Conservation (phyloP, 2,329 filamentous ascomycete genomes). For the Aspergillus sojae region DNA sequence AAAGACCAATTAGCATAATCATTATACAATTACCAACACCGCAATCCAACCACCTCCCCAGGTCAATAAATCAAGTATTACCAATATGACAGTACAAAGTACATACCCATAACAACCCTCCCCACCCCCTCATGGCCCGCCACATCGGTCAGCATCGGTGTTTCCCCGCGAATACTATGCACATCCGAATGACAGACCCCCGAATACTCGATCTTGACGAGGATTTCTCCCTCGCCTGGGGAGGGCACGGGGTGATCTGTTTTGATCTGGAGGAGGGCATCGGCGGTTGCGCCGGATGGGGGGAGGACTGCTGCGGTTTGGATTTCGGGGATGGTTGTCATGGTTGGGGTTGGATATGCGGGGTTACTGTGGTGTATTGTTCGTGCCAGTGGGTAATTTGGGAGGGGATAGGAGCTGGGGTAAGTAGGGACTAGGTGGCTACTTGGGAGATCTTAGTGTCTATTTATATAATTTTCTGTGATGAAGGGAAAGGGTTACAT, state of each 20-base stretch:
- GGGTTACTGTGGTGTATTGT: background rate
- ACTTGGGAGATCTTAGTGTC: background rate
- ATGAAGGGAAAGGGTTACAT: background rate
- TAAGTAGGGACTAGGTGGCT: background rate
- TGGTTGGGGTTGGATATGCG: background rate
- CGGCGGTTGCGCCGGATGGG: constrained; percentile 22
- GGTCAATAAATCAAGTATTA: no score
- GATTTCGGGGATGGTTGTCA: constrained; percentile 25
- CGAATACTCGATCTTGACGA: constrained; percentile 51
- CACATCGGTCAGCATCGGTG: constrained; percentile 48
- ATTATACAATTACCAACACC: background rate
- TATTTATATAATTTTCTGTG: background rate
- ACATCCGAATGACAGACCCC: constrained; percentile 54
- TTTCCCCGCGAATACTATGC: constrained; percentile 47
- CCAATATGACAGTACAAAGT: constrained; percentile 10
- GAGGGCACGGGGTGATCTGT: constrained; percentile 36
- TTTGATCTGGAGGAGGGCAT: constrained; percentile 28
- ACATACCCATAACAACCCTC: constrained; percentile 39
- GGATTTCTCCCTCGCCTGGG: constrained; percentile 44
- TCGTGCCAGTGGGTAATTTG: background rate
- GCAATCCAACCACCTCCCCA: no score
- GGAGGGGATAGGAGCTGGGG: background rate
- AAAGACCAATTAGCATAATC: background rate
- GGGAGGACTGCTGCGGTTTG: constrained; percentile 37
- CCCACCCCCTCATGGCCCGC: constrained; percentile 53